These are phyloP conservation scores for Nepenthes gracilis DNA, from an alignment of 148 eudicot species.

Conservation along the genomic window DNA sequence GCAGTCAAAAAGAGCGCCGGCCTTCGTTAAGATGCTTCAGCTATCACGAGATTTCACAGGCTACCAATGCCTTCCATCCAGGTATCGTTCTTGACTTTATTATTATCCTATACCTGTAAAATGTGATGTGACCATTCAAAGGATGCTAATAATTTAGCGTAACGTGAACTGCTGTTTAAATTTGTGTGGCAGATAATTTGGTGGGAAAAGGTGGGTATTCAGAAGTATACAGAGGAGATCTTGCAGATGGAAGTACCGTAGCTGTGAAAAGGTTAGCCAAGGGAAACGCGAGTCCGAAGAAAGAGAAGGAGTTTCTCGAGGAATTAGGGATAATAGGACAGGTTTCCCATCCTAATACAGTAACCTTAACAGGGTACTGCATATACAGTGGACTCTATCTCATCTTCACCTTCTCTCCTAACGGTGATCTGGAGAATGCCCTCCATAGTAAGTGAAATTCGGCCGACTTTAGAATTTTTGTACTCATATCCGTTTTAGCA, in stretches of 20 bases:
- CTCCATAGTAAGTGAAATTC: slow-evolving; percentile 43
- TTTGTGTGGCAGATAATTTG: too few relatives aligned
- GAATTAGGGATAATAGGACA: slow-evolving; percentile 78
- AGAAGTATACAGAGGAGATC: slow-evolving; percentile 73
- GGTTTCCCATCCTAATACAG: slow-evolving; percentile 80
- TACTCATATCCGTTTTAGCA: too few relatives aligned
- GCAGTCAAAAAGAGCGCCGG: slow-evolving; percentile 19
- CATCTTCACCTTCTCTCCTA: slow-evolving; percentile 60
- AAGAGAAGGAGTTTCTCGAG: slow-evolving; percentile 77
- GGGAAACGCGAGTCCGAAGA: slow-evolving; percentile 28
- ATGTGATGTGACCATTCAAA: too few relatives aligned
- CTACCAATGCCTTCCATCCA: slow-evolving; percentile 59
- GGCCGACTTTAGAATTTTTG: too few relatives aligned
- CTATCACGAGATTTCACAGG: slow-evolving; percentile 56
- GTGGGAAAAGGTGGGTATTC: slow-evolving; percentile 89
- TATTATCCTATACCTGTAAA: background rate
- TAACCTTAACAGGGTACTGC: slow-evolving; percentile 58
- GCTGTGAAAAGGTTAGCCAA: slow-evolving; percentile 73
- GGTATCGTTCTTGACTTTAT: slow-evolving; percentile 18
- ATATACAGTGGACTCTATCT: slow-evolving; percentile 60
- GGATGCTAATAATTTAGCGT: too few relatives aligned
- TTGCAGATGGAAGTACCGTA: slow-evolving; percentile 35
- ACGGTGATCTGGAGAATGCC: slow-evolving; percentile 61
- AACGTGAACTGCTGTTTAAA: too few relatives aligned
- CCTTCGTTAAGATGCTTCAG: slow-evolving; percentile 62